These are phyloP conservation scores for Cladophialophora immunda DNA, from an alignment of 2,329 filamentous ascomycete species.

Conservation along the genomic window DNA sequence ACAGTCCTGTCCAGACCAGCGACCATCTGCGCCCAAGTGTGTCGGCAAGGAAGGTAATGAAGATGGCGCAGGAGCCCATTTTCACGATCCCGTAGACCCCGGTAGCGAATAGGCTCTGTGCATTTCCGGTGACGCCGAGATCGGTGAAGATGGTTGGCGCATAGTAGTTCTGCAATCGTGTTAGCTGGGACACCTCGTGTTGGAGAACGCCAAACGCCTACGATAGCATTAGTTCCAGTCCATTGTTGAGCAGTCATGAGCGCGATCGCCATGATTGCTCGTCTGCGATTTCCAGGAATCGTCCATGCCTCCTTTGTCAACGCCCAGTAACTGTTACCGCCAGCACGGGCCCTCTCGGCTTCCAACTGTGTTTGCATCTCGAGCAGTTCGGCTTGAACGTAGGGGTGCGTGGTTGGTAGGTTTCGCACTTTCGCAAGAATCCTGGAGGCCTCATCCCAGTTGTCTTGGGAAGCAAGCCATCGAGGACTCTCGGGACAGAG, in stretches of 20 bases:
- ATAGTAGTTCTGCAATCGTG: slow-evolving; percentile 64
- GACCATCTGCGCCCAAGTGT: slow-evolving; percentile 71
- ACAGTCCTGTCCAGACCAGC: slow-evolving; percentile 71
- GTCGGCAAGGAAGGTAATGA: slow-evolving; percentile 74
- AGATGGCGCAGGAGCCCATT: slow-evolving; percentile 68
- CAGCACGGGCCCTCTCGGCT: slow-evolving; percentile 66
- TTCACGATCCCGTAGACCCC: slow-evolving; percentile 79
- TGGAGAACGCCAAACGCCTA: not conserved
- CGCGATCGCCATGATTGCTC: slow-evolving; percentile 62
- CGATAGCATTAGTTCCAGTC: slow-evolving; percentile 64
- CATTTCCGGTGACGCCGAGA: slow-evolving; percentile 67
- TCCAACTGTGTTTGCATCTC: slow-evolving; percentile 71
- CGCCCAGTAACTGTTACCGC: slow-evolving; percentile 62
- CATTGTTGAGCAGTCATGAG: slow-evolving; percentile 65
- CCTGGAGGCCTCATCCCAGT: slow-evolving; percentile 70
- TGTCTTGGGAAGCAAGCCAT: slow-evolving; percentile 72
- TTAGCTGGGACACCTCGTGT: not conserved
- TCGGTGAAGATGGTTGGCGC: slow-evolving; percentile 74
- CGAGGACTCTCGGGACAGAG: slow-evolving; percentile 72
- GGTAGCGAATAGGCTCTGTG: slow-evolving; percentile 73
- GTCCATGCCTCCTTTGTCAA: slow-evolving; percentile 71
- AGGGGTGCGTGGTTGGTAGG: slow-evolving; percentile 61
- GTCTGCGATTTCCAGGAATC: slow-evolving; percentile 62
- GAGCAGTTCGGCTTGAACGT: slow-evolving; percentile 66
- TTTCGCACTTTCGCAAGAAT: slow-evolving; percentile 67